These are phyloP conservation scores for Tetrastigma voinierianum DNA, from an alignment of 164 flowering plant genomes.

Conservation along the genomic window DNA sequence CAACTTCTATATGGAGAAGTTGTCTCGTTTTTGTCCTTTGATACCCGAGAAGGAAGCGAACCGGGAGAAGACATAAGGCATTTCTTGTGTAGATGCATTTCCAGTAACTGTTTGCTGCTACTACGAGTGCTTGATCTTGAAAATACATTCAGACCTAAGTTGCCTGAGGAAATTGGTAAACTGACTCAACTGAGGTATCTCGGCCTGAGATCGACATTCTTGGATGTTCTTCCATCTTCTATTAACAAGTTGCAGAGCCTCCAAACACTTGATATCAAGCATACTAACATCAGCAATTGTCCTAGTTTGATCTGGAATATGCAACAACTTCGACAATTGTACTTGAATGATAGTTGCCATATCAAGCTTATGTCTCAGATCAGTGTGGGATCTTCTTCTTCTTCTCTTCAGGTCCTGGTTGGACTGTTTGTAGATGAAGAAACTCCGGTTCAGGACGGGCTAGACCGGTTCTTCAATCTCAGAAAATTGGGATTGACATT, in stretches of 20 bases:
- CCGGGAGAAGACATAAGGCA: no score
- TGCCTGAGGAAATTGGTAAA: not conserved
- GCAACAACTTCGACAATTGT: constrained; percentile 3
- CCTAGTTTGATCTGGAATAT: constrained; percentile 7
- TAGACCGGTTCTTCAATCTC: no score
- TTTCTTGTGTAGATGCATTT: not conserved
- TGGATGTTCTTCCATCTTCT: not conserved
- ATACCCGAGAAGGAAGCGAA: no score
- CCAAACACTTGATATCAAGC: constrained; percentile 5
- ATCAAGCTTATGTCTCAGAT: no score
- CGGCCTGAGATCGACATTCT: not conserved
- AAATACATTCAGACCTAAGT: no score
- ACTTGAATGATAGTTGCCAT: not conserved
- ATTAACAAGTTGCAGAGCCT: constrained; percentile 12
- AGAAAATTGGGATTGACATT: no score
- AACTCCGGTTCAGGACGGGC: no score
- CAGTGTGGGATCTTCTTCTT: not conserved
- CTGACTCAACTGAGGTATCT: constrained; percentile 10
- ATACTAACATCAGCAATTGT: not conserved
- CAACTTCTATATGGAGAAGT: no score
- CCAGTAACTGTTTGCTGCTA: not conserved
- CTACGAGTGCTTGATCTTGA: constrained; percentile 11
- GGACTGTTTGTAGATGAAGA: no score
- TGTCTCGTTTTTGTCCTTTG: no score
- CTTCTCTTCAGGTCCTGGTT: no score